Base-by-base conservation (phyloP, 495 filamentous ascomycete genomes). In the Apiosordaria backusii region DNA sequence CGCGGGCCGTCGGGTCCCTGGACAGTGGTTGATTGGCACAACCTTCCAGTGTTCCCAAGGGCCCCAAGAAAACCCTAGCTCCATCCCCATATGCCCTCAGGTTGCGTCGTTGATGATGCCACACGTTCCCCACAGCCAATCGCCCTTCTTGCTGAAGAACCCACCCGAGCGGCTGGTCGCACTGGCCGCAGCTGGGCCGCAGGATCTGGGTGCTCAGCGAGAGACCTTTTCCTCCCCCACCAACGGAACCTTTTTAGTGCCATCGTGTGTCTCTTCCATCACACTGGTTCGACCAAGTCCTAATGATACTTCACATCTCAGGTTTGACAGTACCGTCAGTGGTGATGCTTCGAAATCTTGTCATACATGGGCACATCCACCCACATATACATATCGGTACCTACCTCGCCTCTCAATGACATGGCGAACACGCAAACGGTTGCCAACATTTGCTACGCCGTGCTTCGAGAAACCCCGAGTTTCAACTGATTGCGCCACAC, bases 121-220 rank as follows among this genome's bases (percentile, higher is more conserved):
- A 45, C 35, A 45, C 35, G 35, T 45, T 45, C 35, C n/a, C 35
- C 35, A 27, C 16, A 18, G 26, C 24, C 57, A 59, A 59, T 59
- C 57, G 57, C 23, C 9, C 57, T 26, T 59, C 26, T 4, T 18
- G 15, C 23, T 25, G n/a, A 3, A 18, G 59, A 45, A 61, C 59
- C 59, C 64, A 64, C 70, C 65, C 59, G 64, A 19, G 64, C 26
- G 40, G 59, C 68, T 53, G 68, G 62, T 63, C 53, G 57, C 55
- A 58, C 16, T 22, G 71, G 72, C 54, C 72, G 72, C 72, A 75
- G 70, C 50, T 73, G 68, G 72, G 72, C 67, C 72, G 72, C 72
- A 75, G 70, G 62, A 62, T 27, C 53, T 61, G 22, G 26, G 57
- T 10, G 52, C 18, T 13, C 52, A 71, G 55, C 60, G 54, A 24